Base-by-base conservation (phyloP, 371 early-diverging fungal genomes). In the Lichtheimia ramosa region DNA sequence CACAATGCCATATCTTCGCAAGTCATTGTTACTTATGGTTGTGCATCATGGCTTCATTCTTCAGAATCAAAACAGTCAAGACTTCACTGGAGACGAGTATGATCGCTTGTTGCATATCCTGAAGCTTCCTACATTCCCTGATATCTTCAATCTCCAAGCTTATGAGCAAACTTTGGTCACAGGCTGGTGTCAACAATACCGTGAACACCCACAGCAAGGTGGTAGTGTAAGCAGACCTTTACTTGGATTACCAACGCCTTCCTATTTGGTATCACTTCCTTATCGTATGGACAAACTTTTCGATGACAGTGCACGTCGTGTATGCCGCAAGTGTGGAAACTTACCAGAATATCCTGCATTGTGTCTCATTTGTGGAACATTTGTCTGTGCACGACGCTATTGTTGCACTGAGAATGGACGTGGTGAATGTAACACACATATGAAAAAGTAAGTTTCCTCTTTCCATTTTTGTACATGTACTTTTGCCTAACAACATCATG, bases 361-460 rank as follows among this genome's bases (percentile, higher is more conserved):
- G 16, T 98, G 99, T 65, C 80, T 98, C 50, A 67, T 95, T 24
- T 98, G 99, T 75, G 97, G 99, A 6, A 83, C 85, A 2, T 87
- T 95, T 71, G 91, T 98, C 1, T 98, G 99, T 70, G 82, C 86
- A 20, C 94, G 93, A 69, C 84, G 88, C 51, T 92, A 88, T 63
- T 98, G 99, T 65, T 98, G 99, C 77, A 80, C 81, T 23, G 91
- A 91, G 49, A 91, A 88, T 21, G 86, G 81, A 50, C 77, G 81
- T 20, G 97, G 97, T 23, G 98, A 98, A 70, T 96, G 96, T 73
- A 94, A 94, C 58, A 72, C 77, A 27, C 98, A 98, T 70, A 90
- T 90, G 76, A 77, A 73, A 50, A 75, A 67, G 92, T 92, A 46
- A 46, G 46, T 46, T 21, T 46, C 46, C 46, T 14, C 15, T 46